Conservation (phyloP, 2,329 filamentous ascomycete genomes). For the Lasiodiplodia sp. region DNA sequence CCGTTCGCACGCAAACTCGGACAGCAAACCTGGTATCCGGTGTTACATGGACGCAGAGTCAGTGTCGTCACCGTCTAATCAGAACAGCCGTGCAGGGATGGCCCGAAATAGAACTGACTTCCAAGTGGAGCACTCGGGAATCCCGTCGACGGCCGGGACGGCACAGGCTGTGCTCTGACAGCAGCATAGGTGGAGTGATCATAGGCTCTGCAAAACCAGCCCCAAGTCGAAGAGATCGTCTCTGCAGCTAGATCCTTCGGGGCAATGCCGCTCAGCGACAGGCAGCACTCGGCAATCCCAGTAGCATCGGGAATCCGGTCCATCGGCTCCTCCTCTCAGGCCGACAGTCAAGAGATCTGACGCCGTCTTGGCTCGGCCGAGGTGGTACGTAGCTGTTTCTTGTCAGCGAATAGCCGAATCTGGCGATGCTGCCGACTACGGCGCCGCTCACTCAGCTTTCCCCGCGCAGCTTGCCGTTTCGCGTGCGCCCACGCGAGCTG, state of each 20-base stretch:
- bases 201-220: background rate
- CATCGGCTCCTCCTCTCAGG: constrained; percentile 9
- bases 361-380: constrained; percentile 25
- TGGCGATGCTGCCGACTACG: background rate
- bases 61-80: background rate
- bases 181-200: constrained; percentile 8
- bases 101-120: constrained; percentile 6
- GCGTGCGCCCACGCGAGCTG: background rate
- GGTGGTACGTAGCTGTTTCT: background rate
- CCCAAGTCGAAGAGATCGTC: background rate
- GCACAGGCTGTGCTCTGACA: background rate
- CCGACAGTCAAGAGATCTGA: constrained; percentile 1
- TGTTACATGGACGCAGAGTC: background rate
- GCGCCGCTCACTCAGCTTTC: constrained; percentile 19
- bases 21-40: constrained; percentile 5
- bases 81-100: constrained; percentile 2
- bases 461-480: constrained; percentile 5
- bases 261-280: constrained; percentile 5
- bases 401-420: constrained; percentile 9
- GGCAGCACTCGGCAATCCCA: constrained; percentile 13
- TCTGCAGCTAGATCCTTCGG: constrained; percentile 10
- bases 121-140: background rate
- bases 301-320: constrained; percentile 7
- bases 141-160: background rate
- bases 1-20: background rate